These are phyloP conservation scores for Straminergon stramineum DNA, from an alignment of 225 moss, liverwort and hornwort species.

Conservation along the genomic window DNA sequence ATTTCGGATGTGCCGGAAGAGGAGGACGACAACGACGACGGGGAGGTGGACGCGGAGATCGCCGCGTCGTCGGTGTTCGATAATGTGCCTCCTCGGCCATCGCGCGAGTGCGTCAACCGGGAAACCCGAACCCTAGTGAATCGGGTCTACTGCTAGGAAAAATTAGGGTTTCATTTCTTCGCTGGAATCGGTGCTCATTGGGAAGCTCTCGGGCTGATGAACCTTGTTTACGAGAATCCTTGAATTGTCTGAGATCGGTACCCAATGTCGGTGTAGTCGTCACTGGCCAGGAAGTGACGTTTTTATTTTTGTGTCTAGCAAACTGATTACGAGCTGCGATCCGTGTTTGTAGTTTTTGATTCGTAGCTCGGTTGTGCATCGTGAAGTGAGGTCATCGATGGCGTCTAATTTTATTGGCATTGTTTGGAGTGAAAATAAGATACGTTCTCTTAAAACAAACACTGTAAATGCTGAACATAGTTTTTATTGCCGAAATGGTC, in stretches of 20 bases:
- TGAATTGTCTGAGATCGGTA: not conserved
- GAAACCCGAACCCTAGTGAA: slow-evolving; percentile 5
- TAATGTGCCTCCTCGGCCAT: slow-evolving; percentile 22
- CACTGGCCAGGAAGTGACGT: not conserved
- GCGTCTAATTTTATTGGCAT: not conserved
- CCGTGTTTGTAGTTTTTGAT: not conserved
- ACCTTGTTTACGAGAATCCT: not conserved
- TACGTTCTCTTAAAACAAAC: not conserved
- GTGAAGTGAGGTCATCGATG: not conserved
- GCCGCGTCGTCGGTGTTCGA: slow-evolving; percentile 23
- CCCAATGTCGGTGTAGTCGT: not conserved
- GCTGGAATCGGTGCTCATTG: not conserved
- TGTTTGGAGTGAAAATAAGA: not conserved
- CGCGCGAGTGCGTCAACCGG: slow-evolving; percentile 20
- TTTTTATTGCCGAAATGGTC: not conserved
- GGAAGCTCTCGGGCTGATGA: not conserved
- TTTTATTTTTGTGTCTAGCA: not conserved
- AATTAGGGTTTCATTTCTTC: slow-evolving; percentile 1
- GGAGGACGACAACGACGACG: not conserved
- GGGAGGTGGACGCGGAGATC: not conserved
- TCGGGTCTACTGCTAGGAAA: not conserved
- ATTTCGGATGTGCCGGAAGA: slow-evolving; percentile 5
- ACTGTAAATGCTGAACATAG: not conserved
- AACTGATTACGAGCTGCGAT: not conserved
- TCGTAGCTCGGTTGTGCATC: not conserved